Evolutionary conservation across 148 eudicot species (phyloP).

Genomic region (Nyssa sinensis): DNA sequence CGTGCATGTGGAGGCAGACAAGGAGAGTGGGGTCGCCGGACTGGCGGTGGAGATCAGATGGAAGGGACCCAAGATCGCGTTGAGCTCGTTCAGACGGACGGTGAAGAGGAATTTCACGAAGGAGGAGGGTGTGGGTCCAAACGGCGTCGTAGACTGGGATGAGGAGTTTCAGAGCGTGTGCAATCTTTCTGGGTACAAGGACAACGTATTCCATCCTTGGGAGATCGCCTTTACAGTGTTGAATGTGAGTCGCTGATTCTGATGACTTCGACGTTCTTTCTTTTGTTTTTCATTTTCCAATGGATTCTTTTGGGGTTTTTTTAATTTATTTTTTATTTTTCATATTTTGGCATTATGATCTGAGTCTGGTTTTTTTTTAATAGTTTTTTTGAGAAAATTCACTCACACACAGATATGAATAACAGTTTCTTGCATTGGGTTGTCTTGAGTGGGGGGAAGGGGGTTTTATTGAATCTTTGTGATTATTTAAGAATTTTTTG

Average conservation of each 20-base stretch:
- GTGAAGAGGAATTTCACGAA: conserved; percentile 52
- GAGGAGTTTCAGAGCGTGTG: conserved; percentile 67
- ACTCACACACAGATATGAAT: too few species aligned
- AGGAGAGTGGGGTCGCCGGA: conserved; percentile 14
- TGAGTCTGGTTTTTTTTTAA: too few species aligned
- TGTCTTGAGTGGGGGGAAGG: not conserved
- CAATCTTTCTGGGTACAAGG: conserved; percentile 54
- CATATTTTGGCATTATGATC: not conserved
- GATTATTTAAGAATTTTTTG: not conserved
- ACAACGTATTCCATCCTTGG: conserved; percentile 78
- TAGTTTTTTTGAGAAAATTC: too few species aligned
- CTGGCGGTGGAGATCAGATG: conserved; percentile 74
- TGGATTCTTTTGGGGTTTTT: not conserved
- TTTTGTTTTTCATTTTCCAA: not conserved
- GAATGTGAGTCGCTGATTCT: conserved; percentile 41
- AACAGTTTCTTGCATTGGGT: not conserved
- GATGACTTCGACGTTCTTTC: not conserved
- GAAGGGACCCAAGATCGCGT: conserved; percentile 68
- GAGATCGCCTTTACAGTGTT: conserved; percentile 71
- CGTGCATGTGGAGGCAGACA: conserved; percentile 31
- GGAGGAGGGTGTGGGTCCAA: conserved; percentile 27
- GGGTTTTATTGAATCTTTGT: not conserved
- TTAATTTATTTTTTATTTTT: not conserved
- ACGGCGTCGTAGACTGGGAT: conserved; percentile 67
- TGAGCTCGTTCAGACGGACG: conserved; percentile 50